Evolutionary conservation across 169 alveolate genomes (phyloP).

Genomic region (Besnoitia besnoiti): DNA sequence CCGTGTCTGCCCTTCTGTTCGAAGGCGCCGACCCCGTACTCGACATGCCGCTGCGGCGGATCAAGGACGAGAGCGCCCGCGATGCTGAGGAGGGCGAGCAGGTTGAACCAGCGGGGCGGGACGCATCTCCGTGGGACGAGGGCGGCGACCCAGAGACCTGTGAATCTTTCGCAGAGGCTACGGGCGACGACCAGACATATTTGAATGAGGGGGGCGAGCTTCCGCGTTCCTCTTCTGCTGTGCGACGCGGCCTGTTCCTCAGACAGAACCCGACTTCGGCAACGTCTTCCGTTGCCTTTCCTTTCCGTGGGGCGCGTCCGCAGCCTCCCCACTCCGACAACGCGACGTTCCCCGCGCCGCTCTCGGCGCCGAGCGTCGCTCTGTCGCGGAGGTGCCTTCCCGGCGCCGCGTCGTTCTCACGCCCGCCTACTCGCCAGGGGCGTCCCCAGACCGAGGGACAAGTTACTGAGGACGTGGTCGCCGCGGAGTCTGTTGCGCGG

Average conservation of each 20-base stretch:
- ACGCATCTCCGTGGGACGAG: no score
- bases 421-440: background rate
- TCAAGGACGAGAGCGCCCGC: background rate
- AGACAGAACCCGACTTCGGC: background rate
- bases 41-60: slow-evolving; percentile 4
- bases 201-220: no score
- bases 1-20: slow-evolving; percentile 12
- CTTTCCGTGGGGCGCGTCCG: background rate
- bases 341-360: background rate
- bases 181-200: no score
- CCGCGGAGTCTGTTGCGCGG: background rate
- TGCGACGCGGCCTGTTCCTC: background rate
- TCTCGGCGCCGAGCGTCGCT: background rate
- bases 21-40: slow-evolving; percentile 24
- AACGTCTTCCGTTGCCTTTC: background rate
- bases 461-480: background rate
- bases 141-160: no score
- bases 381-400: background rate
- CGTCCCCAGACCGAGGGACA: background rate
- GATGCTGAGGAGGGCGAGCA: no score
- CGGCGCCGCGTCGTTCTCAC: background rate
- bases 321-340: background rate
- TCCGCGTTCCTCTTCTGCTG: no score
- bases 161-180: no score
- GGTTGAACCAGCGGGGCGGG: no score